Base-by-base conservation (phyloP, 2,329 filamentous ascomycete genomes). In the Dendrostoma leiphaemia region DNA sequence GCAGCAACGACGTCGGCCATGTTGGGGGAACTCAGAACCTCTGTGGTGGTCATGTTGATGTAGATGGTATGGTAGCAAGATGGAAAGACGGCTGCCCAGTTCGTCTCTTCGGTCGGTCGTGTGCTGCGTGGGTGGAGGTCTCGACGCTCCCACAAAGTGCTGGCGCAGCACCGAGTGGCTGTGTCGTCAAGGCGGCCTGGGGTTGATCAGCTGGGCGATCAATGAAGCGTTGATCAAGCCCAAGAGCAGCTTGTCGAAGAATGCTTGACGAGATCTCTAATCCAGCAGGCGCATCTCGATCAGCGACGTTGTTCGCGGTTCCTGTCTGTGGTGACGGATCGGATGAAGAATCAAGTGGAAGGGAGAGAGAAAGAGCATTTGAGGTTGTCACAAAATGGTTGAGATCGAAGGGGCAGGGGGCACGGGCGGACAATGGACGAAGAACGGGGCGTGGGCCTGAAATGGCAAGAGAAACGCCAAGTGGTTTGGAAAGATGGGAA, bases 1-100 rank as follows among this genome's bases (percentile, higher is more conserved):
- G 58, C 61, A 44, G 62, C 62, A 51, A 69, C 58, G 43, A 64
- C 56, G 17, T 56, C 53, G 38, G 47, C 52, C 52, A 63, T 60
- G 54, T 58, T 64, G 34, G 48, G 57, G 48, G 34, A 24, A 32
- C n/a, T 43, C 13, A 29, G 34, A 19, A 28, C 24, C 31, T 48
- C 48, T 41, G 61, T 61, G n/a, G 61, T 17, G 26, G 38, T 31
- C 51, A 52, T 51, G 6, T 32, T 45, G 29, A 43, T 34, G 19
- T 17, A 13, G 7, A 7, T 7, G 26, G 29, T n/a, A n/a, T n/a
- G n/a, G 13, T 12, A 50, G 31, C 45, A 29, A 49, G 29, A 26
- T 13, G 24, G n/a, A 12, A 29, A n/a, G n/a, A n/a, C n/a, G 17
- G 15, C 12, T 26, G 46, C 31, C 40, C 15, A 51, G 29, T 31